Conservation (phyloP, 805 yeast species). For the Blastobotrys americana region DNA sequence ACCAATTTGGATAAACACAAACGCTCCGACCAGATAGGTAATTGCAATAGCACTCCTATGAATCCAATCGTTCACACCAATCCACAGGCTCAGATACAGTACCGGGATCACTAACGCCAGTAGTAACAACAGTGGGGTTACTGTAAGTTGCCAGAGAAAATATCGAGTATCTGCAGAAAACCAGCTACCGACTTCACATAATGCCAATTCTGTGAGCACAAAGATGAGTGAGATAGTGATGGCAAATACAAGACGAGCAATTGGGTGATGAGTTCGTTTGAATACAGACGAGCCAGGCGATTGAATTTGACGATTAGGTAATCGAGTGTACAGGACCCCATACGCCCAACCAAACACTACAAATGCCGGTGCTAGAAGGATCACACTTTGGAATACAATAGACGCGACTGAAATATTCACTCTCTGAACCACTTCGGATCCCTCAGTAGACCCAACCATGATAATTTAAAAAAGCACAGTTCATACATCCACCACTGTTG, state of each 20-base stretch:
- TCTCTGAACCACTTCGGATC: no score
- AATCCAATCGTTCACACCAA: constrained; percentile 9
- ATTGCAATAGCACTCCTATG: constrained; percentile 11
- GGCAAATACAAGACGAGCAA: constrained; percentile 8
- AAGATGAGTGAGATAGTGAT: constrained; percentile 17
- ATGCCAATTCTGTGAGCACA: constrained; percentile 31
- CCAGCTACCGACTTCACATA: constrained; percentile 33
- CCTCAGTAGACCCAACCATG: no score
- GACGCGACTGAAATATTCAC: no score
- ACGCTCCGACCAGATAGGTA: constrained; percentile 23
- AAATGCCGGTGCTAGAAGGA: background rate
- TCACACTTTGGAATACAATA: background rate
- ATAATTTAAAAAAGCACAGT: no score
- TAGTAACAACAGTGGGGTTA: constrained; percentile 22
- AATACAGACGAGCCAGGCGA: background rate
- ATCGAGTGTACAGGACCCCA: constrained; percentile 7
- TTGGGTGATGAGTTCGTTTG: background rate
- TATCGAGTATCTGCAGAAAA: constrained; percentile 16
- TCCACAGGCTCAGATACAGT: constrained; percentile 16
- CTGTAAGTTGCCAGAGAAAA: constrained; percentile 24
- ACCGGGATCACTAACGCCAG: constrained; percentile 28
- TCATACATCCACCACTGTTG: background rate
- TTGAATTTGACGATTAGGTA: constrained; percentile 1
- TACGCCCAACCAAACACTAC: constrained; percentile 12
- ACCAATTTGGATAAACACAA: constrained; percentile 24